Evolutionary conservation across 2,329 filamentous ascomycete species (phyloP).

Genomic region (Cercospora berteroae): DNA sequence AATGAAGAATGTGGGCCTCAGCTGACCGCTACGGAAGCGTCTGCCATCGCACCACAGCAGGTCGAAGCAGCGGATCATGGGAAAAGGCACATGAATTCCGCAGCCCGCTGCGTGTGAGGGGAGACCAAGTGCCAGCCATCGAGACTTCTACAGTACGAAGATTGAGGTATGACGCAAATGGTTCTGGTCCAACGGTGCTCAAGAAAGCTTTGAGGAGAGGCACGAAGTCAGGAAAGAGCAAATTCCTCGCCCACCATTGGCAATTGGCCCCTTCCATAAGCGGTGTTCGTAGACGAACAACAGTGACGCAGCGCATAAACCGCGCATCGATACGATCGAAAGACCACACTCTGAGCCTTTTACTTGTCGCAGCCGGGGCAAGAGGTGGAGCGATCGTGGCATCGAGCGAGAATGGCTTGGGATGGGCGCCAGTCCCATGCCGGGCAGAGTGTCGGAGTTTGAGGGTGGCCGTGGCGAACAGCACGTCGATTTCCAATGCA

Average conservation of each 20-base stretch:
- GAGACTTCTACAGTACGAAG: background rate
- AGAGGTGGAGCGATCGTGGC: constrained; percentile 1
- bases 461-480: background rate
- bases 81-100: background rate
- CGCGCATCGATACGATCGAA: background rate
- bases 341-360: background rate
- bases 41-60: background rate
- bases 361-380: background rate
- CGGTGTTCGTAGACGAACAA: background rate
- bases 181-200: background rate
- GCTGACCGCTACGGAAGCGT: background rate
- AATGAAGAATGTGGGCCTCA: background rate
- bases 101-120: background rate
- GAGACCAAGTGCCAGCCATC: background rate
- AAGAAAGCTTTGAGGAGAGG: background rate
- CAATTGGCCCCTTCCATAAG: too few relatives aligned
- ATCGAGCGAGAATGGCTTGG: background rate
- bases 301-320: background rate
- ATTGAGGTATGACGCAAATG: background rate
- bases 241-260: background rate
- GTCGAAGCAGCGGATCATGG: background rate
- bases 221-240: background rate
- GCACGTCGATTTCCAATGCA: background rate
- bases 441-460: constrained; percentile 2
- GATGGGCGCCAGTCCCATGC: background rate